Evolutionary conservation across 345 rosid species (phyloP).

Genomic region (Turnera subulata): DNA sequence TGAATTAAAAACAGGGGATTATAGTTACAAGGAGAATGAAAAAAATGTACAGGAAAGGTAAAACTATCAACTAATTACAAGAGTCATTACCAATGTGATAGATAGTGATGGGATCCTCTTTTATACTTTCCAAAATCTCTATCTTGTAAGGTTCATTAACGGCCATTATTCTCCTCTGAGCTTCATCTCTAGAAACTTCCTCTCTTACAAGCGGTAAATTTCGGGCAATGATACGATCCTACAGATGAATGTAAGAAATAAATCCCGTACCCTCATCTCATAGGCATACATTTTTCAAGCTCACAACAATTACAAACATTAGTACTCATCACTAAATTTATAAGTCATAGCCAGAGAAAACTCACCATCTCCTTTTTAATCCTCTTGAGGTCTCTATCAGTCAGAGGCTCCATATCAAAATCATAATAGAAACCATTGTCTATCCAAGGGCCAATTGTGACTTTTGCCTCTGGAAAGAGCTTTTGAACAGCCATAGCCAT

Average conservation of each 20-base stretch:
- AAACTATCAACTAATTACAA: neutral
- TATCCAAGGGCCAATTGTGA: conserved; percentile 96
- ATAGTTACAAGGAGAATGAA: too few relatives aligned
- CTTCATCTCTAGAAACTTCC: conserved; percentile 88
- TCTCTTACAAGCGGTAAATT: conserved; percentile 84
- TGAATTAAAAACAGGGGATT: too few relatives aligned
- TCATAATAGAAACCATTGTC: conserved; percentile 92
- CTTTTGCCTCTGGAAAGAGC: conserved; percentile 87
- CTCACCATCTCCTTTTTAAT: conserved; percentile 98
- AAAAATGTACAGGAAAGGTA: conserved; percentile 1
- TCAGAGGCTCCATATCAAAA: conserved; percentile 86
- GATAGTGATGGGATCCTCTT: conserved; percentile 77
- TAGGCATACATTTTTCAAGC: conserved; percentile 23
- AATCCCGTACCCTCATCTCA: conserved; percentile 45
- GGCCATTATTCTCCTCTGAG: conserved; percentile 60
- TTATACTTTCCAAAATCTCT: conserved; percentile 84
- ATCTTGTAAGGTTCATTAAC: conserved; percentile 90
- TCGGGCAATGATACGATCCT: conserved; percentile 85
- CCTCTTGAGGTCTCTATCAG: conserved; percentile 82
- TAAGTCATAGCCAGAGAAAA: conserved; percentile 13
- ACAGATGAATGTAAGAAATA: conserved; percentile 51
- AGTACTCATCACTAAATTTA: neutral
- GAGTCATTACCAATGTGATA: conserved; percentile 69
- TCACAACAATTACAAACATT: conserved; percentile 10
- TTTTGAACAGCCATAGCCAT: conserved; percentile 99